Percentiles rank a stretch among this genome's conserved stretches.
These are phyloP conservation scores for Stevia rebaudiana DNA, from an alignment of 140 eudicot species.

Conservation along the genomic window DNA sequence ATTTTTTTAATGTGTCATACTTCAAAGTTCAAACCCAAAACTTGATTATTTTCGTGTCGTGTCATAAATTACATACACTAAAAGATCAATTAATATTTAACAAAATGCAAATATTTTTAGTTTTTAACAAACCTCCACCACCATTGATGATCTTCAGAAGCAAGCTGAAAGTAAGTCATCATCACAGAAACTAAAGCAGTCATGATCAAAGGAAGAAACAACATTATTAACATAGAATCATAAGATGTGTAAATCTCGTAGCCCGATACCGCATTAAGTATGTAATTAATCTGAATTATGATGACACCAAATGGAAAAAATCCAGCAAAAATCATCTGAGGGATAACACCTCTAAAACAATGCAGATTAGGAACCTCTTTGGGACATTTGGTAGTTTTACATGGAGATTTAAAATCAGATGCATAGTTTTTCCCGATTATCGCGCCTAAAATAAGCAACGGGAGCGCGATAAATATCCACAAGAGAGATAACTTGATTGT, in stretches of 20 bases:
- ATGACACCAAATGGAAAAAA: constrained; percentile 26
- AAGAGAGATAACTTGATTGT: constrained; percentile 24
- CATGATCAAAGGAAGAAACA: constrained; percentile 27
- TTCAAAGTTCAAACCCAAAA: too few species aligned
- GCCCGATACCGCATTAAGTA: constrained; percentile 19
- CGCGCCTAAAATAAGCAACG: constrained; percentile 27
- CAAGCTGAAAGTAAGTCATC: constrained; percentile 39
- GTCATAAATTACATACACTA: too few species aligned
- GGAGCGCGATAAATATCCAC: constrained; percentile 30
- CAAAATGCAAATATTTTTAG: not conserved
- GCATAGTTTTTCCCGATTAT: constrained; percentile 19
- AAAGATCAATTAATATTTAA: not conserved
- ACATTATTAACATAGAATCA: constrained; percentile 20
- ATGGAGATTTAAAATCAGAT: constrained; percentile 33
- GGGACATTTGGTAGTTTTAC: constrained; percentile 32
- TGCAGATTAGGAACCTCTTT: constrained; percentile 25
- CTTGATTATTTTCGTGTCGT: too few species aligned
- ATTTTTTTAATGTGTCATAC: too few species aligned
- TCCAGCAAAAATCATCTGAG: constrained; percentile 48
- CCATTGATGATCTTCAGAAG: constrained; percentile 36
- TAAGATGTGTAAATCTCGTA: constrained; percentile 23
- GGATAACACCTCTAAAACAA: constrained; percentile 25
- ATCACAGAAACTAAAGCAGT: constrained; percentile 35
- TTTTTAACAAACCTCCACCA: constrained; percentile 36
- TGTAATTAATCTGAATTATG: constrained; percentile 8